Conservation (phyloP, 2,329 filamentous ascomycete species). For the Neobulgaria alba region DNA sequence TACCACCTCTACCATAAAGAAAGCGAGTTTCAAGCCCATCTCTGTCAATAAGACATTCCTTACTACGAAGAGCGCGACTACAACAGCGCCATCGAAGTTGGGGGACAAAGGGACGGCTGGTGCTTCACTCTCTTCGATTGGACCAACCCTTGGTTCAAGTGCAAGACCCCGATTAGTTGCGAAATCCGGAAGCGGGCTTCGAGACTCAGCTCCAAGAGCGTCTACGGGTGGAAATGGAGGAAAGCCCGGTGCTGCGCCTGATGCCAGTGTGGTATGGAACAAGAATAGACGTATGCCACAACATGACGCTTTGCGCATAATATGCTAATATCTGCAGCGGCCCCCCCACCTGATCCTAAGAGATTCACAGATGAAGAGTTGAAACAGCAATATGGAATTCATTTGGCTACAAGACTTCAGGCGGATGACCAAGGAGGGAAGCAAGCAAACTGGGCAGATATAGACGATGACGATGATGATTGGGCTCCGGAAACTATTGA, state of each 20-base stretch:
- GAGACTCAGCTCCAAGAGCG: conserved; percentile 41
- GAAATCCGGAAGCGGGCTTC: conserved; percentile 57
- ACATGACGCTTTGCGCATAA: conserved; percentile 1
- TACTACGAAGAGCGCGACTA: conserved; percentile 53
- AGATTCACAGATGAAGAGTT: conserved; percentile 83
- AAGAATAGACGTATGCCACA: conserved; percentile 66
- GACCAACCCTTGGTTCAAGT: conserved; percentile 38
- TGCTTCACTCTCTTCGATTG: conserved; percentile 35
- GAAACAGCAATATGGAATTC: conserved; percentile 75
- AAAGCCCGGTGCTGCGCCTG: conserved; percentile 53
- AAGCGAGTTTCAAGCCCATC: conserved; percentile 74
- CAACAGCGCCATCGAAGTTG: conserved; percentile 39
- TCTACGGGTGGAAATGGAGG: conserved; percentile 42
- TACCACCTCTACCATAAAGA: conserved; percentile 56
- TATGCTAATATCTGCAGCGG: conserved; percentile 36
- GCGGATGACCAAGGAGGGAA: conserved; percentile 71
- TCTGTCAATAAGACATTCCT: conserved; percentile 81
- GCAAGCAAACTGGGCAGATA: conserved; percentile 82
- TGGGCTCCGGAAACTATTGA: conserved; percentile 80
- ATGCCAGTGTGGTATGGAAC: conserved; percentile 75
- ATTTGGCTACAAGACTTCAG: conserved; percentile 70
- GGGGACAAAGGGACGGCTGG: conserved; percentile 42
- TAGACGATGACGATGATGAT: conserved; percentile 81
- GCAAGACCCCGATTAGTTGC: conserved; percentile 66
- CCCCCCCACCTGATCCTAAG: conserved; percentile 61